These are phyloP conservation scores for Akanthomyces muscarius DNA, from an alignment of 2,329 filamentous ascomycete genomes.

Conservation along the genomic window DNA sequence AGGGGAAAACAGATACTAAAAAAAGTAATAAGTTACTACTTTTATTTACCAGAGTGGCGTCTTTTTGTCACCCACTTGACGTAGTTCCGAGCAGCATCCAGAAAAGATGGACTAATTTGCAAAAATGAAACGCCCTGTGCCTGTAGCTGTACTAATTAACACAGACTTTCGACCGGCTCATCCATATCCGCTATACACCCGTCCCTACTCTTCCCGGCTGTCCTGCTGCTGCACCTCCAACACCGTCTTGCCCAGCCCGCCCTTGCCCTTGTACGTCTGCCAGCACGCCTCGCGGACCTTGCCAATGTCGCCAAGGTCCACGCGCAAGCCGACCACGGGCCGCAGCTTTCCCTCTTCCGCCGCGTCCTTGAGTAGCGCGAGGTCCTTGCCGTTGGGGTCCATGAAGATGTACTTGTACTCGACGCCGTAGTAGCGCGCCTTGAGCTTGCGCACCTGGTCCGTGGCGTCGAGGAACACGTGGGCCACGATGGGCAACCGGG, in stretches of 20 bases:
- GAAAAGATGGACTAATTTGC: too few species aligned
- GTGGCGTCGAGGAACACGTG: slow-evolving; percentile 28
- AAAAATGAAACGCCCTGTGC: too few species aligned
- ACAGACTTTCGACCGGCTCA: not conserved
- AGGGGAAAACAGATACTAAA: too few species aligned
- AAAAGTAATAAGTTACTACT: too few species aligned
- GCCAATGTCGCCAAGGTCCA: slow-evolving; percentile 32
- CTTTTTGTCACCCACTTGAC: too few species aligned
- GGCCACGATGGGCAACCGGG: slow-evolving; percentile 24
- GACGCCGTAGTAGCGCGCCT: slow-evolving; percentile 32
- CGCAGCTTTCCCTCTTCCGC: slow-evolving; percentile 21
- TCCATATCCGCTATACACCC: not conserved
- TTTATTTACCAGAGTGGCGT: too few species aligned
- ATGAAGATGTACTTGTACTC: slow-evolving; percentile 36
- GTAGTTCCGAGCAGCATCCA: too few species aligned
- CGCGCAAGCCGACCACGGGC: slow-evolving; percentile 22
- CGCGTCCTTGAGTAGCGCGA: slow-evolving; percentile 18
- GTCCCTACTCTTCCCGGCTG: not conserved
- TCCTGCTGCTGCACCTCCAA: slow-evolving; percentile 15
- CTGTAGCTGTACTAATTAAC: too few species aligned
- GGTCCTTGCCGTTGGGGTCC: slow-evolving; percentile 29
- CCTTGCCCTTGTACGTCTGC: slow-evolving; percentile 34
- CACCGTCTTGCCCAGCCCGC: slow-evolving; percentile 40
- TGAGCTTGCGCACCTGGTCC: slow-evolving; percentile 28
- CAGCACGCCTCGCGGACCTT: slow-evolving; percentile 34